Percentiles rank a stretch among this genome's conserved stretches.
Conservation (phyloP, 2,329 filamentous ascomycete species). For the Botrytis fabae region DNA sequence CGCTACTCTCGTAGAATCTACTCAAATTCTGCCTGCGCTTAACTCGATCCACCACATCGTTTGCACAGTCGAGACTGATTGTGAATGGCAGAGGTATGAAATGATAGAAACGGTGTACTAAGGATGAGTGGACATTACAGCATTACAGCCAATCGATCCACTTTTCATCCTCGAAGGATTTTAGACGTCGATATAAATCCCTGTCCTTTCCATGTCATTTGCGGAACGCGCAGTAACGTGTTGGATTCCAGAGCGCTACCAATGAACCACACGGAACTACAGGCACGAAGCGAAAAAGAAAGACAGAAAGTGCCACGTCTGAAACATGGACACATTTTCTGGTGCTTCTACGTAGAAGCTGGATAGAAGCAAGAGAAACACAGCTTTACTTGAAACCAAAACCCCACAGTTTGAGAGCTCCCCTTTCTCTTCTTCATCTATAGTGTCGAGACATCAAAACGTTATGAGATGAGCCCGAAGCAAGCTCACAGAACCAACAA, state of each 20-base stretch:
- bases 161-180: constrained; percentile 10
- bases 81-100: not conserved
- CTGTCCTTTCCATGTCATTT: not conserved
- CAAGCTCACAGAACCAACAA: not conserved
- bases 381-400: not conserved
- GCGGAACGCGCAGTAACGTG: not conserved
- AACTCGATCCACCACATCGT: not conserved
- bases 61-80: not conserved
- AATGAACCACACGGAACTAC: not conserved
- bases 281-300: not conserved
- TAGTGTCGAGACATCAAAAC: not conserved
- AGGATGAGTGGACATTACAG: constrained; percentile 11
- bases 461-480: not conserved
- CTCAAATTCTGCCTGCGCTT: constrained; percentile 2
- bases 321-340: constrained; percentile 2
- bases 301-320: constrained; percentile 8
- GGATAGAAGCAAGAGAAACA: not conserved
- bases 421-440: not conserved
- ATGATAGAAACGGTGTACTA: not conserved
- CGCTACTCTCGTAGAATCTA: not conserved
- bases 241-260: constrained; percentile 3
- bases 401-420: not conserved
- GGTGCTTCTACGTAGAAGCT: not conserved
- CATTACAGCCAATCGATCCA: constrained; percentile 8
- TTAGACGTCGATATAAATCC: constrained; percentile 7